phyloP scores from a whole-genome alignment of 176 grass and related monocot species.

The Oropetium thomaeum region DNA sequence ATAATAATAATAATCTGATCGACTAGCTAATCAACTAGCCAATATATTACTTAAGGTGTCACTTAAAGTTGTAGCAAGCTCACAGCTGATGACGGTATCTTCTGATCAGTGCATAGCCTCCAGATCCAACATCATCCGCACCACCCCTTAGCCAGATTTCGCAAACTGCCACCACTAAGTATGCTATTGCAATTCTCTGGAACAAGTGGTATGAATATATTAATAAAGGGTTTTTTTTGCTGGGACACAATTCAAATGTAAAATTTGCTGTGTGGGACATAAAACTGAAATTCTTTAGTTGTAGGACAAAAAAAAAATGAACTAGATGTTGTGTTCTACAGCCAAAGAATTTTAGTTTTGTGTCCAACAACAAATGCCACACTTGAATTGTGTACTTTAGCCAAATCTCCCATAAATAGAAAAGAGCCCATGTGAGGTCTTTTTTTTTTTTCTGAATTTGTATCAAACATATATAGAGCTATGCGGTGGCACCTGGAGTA shows the following conservation, averaged over 20 bases:
- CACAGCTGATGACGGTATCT: conserved; percentile 74
- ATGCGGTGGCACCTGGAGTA: conserved; percentile 75
- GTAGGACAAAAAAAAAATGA: too few relatives aligned
- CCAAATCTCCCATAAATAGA: too few relatives aligned
- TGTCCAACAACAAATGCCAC: too few relatives aligned
- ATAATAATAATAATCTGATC: background rate
- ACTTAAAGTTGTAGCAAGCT: conserved; percentile 8
- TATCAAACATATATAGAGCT: background rate
- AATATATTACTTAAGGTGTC: background rate
- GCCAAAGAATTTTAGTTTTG: too few relatives aligned
- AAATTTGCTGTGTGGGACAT: too few relatives aligned
- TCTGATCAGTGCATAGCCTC: conserved; percentile 32
- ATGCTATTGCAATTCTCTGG: conserved; percentile 74
- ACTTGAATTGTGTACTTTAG: too few relatives aligned
- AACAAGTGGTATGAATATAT: too few relatives aligned
- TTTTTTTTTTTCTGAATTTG: background rate
- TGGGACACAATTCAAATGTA: too few relatives aligned
- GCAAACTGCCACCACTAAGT: conserved; percentile 63
- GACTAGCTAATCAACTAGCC: background rate
- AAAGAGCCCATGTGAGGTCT: too few relatives aligned
- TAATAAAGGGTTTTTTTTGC: too few relatives aligned
- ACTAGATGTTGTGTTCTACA: too few relatives aligned
- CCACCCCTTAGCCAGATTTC: conserved; percentile 60
- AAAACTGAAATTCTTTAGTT: too few relatives aligned
- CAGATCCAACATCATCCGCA: conserved; percentile 14